These are phyloP conservation scores for Phytophthora aleatoria DNA, from an alignment of 352 stramenopile genomes.

Conservation along the genomic window DNA sequence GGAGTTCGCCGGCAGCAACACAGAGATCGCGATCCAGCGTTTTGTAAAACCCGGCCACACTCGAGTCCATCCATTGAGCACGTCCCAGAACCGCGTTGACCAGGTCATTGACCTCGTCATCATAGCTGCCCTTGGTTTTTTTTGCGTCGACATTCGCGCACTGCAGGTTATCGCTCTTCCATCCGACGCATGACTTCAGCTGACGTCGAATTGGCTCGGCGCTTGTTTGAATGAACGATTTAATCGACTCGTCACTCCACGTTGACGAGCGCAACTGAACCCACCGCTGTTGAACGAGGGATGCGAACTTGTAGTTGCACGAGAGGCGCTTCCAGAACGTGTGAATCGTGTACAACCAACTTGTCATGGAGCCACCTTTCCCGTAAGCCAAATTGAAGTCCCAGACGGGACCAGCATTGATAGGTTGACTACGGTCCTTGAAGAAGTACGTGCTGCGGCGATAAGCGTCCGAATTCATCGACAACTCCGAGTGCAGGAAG, in stretches of 20 bases:
- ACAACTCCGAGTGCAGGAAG: constrained; percentile 71
- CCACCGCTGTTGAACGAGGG: constrained; percentile 63
- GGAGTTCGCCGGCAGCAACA: constrained; percentile 43
- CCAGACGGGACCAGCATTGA: constrained; percentile 73
- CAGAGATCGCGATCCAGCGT: constrained; percentile 38
- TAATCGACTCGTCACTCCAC: constrained; percentile 64
- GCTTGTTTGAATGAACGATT: constrained; percentile 43
- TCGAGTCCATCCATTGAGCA: constrained; percentile 62
- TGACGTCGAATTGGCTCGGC: constrained; percentile 51
- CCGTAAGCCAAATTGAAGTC: constrained; percentile 77
- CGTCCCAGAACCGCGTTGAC: constrained; percentile 38
- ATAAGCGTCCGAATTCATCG: constrained; percentile 66
- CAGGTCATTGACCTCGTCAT: constrained; percentile 44
- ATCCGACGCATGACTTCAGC: constrained; percentile 46
- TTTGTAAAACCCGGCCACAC: constrained; percentile 47
- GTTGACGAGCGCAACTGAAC: constrained; percentile 39
- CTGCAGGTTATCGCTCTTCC: constrained; percentile 58
- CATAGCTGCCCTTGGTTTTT: constrained; percentile 41
- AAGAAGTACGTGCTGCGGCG: constrained; percentile 71
- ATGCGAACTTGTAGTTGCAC: constrained; percentile 78
- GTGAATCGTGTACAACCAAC: constrained; percentile 61
- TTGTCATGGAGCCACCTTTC: constrained; percentile 35
- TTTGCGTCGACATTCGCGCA: constrained; percentile 54
- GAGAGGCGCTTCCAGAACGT: constrained; percentile 67
- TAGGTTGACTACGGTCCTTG: constrained; percentile 65